These are phyloP conservation scores for Colletotrichum euphorbiae DNA, from an alignment of 2,329 filamentous ascomycete genomes.

Conservation along the genomic window DNA sequence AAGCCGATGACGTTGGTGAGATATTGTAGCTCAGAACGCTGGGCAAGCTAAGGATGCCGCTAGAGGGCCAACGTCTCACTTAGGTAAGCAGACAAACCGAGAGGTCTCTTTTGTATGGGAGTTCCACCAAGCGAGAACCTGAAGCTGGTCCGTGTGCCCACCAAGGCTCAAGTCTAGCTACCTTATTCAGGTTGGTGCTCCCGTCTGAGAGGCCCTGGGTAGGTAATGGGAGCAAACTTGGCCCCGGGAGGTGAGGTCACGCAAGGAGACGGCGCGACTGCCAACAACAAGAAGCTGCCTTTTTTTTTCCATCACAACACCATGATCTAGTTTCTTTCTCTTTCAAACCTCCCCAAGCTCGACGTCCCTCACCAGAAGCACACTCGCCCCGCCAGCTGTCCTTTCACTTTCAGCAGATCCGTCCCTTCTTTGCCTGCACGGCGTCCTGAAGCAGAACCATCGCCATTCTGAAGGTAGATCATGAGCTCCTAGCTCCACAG, in stretches of 20 bases:
- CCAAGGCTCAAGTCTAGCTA: too few species aligned
- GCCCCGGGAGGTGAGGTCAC: neutral
- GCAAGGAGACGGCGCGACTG: too few species aligned
- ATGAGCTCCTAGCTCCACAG: slow-evolving; percentile 37
- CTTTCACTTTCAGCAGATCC: neutral
- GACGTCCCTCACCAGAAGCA: neutral
- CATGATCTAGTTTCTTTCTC: neutral
- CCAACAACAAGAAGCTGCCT: slow-evolving; percentile 1
- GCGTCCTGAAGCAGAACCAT: slow-evolving; percentile 35
- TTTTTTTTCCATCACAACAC: neutral
- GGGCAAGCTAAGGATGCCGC: slow-evolving; percentile 15
- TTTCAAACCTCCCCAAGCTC: too few species aligned
- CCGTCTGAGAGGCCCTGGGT: slow-evolving; percentile 1
- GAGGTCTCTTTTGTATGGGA: neutral
- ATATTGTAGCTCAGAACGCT: slow-evolving; percentile 17
- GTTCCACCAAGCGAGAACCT: neutral
- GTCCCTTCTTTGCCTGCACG: neutral
- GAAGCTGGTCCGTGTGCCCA: neutral
- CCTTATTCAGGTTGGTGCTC: too few species aligned
- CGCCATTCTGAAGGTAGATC: slow-evolving; percentile 39
- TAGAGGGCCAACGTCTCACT: slow-evolving; percentile 5
- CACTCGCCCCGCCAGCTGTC: neutral
- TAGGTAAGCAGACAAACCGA: neutral
- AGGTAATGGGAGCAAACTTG: slow-evolving; percentile 11
- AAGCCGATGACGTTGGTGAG: slow-evolving; percentile 38